Conservation (phyloP, 441 rosid genomes). For the Breynia disticha region DNA sequence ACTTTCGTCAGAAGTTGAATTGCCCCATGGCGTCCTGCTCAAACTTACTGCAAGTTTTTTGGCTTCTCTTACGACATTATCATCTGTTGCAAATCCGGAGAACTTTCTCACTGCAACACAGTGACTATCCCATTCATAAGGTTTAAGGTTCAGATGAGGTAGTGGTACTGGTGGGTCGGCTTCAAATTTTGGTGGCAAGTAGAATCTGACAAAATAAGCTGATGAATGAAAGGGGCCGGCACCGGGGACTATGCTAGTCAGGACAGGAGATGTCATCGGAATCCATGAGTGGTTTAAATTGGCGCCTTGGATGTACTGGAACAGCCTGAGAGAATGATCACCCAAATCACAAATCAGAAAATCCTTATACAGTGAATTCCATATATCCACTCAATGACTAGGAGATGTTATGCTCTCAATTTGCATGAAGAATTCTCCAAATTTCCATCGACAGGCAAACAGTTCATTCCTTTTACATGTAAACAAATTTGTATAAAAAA, state of each 20-base stretch:
- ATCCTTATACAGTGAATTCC: not conserved
- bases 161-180: conserved; percentile 49
- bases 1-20: conserved; percentile 28
- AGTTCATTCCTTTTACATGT: no score
- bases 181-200: conserved; percentile 53
- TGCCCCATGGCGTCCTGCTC: conserved; percentile 48
- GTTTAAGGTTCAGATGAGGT: conserved; percentile 40
- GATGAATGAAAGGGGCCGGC: conserved; percentile 58
- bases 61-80: conserved; percentile 37
- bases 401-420: not conserved
- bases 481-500: no score
- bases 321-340: conserved; percentile 30
- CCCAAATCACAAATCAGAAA: not conserved
- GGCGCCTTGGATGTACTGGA: conserved; percentile 63
- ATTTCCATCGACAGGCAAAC: no score
- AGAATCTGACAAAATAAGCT: conserved; percentile 40
- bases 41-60: conserved; percentile 46
- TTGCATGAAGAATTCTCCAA: not conserved
- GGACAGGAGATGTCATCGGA: conserved; percentile 52
- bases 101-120: conserved; percentile 51
- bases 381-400: not conserved
- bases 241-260: conserved; percentile 53
- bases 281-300: conserved; percentile 54
- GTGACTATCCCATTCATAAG: conserved; percentile 35
- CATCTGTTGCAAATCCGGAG: conserved; percentile 53